These are phyloP conservation scores for Saccharomycopsis lassenensis DNA, from an alignment of 805 yeast species.

Conservation along the genomic window DNA sequence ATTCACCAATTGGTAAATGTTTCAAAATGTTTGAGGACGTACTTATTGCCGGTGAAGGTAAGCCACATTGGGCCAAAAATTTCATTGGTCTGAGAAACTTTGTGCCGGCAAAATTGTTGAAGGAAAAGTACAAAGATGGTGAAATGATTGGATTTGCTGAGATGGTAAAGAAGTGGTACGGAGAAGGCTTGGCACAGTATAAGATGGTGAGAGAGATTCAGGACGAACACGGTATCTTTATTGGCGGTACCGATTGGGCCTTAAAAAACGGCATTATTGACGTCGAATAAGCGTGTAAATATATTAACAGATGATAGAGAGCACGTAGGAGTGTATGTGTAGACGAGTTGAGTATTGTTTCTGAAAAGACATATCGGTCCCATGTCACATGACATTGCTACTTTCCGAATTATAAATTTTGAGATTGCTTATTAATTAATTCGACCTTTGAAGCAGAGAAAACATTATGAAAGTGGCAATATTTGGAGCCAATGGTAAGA, in stretches of 20 bases:
- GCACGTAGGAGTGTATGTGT: too few relatives aligned
- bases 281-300: too few relatives aligned
- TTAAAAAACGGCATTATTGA: constrained; percentile 62
- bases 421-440: too few relatives aligned
- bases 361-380: too few relatives aligned
- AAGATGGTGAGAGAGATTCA: constrained; percentile 50
- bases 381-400: too few relatives aligned
- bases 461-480: constrained; percentile 30
- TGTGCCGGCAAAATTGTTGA: constrained; percentile 20
- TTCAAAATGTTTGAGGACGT: constrained; percentile 72
- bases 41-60: constrained; percentile 71
- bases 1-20: constrained; percentile 72
- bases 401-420: too few relatives aligned
- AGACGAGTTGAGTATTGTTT: too few relatives aligned
- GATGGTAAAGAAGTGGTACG: constrained; percentile 69
- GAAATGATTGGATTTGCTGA: constrained; percentile 74
- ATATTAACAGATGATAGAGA: too few relatives aligned
- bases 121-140: constrained; percentile 35
- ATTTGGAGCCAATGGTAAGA: constrained; percentile 53
- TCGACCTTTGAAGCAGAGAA: too few relatives aligned
- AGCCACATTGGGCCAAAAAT: constrained; percentile 98
- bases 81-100: constrained; percentile 49
- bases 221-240: constrained; percentile 77
- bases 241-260: constrained; percentile 74
- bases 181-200: constrained; percentile 51